Evolutionary conservation across 192 early-diverging fungal species (phyloP), one percentile per base, ranked within the genome.

Genomic region (Entomortierella lignicola): DNA sequence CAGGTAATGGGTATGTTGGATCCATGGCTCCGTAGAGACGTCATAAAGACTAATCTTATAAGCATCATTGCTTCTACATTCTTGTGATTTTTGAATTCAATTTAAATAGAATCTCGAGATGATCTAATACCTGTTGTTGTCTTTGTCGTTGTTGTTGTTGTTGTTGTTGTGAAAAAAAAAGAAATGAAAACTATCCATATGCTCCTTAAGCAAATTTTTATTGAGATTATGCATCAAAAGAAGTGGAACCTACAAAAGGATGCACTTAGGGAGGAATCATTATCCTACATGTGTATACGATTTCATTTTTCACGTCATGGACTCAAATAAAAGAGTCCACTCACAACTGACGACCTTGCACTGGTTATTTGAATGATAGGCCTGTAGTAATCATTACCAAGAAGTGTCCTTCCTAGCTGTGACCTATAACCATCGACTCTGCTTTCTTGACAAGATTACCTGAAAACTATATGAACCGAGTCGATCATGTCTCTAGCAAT

Each of bases 401-500:
- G 12, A 32, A 59, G 5, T 85, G 82, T 51, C 85, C 87, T 12
- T 68, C 64, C 8, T 63, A 86, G 7, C 21, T 88, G 13, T 85
- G 84, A 10, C 75, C 83, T 17, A 84, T 81, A 53, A 67, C 73
- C 0, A 43, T 88, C 13, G 85, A 85, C 25, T 88, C 85, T 52
- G 82, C 81, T 5, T 77, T 88, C 2, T 92, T 66, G 91, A 92
- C 63, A 92, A 92, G 60, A 88, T 92, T 13, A 92, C 91, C 15
- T 77, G 91, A 18, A 86, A 87, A 44, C 75, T 93, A 20, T n/a
- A 70, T 90, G 0, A 68, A 72, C 32, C 67, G 44, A 55, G 10
- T 55, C 54, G n/a, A 23, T 63, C 59, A 60, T 55, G 39, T 41
- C 68, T 17, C 44, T 27, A 25, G 11, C 5, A 30, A 27, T 50